Conservation (phyloP, 768 basidiomycete species). For the Tricholoma terreum region DNA sequence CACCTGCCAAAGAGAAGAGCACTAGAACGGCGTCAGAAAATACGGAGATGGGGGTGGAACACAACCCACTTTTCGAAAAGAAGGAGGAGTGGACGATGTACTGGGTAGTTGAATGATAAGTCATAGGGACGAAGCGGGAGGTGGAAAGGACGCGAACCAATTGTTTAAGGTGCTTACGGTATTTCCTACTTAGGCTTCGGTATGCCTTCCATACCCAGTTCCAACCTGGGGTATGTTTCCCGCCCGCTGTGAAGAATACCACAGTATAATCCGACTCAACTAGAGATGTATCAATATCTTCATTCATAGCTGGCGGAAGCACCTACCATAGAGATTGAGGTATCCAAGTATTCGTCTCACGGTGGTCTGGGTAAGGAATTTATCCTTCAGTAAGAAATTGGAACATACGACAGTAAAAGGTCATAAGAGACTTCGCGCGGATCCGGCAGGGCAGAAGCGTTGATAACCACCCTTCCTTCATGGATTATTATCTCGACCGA, state of each 20-base stretch:
- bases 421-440: slow-evolving; percentile 77
- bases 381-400: slow-evolving; percentile 7
- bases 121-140: background rate
- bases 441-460: slow-evolving; percentile 81
- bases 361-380: background rate
- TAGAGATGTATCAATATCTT: slow-evolving; percentile 23
- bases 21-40: slow-evolving; percentile 41
- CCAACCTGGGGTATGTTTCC: slow-evolving; percentile 72
- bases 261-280: slow-evolving; percentile 90
- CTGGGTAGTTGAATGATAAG: slow-evolving; percentile 31
- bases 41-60: background rate
- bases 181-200: slow-evolving; percentile 74
- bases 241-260: slow-evolving; percentile 83
- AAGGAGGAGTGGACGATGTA: slow-evolving; percentile 86
- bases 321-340: slow-evolving; percentile 74
- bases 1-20: slow-evolving; percentile 85
- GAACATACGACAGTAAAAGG: slow-evolving; percentile 62
- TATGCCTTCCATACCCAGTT: slow-evolving; percentile 94
- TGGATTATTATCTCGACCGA: slow-evolving; percentile 11
- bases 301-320: background rate
- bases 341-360: slow-evolving; percentile 72
- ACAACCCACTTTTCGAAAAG: slow-evolving; percentile 71
- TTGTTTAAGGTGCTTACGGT: slow-evolving; percentile 84
- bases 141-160: slow-evolving; percentile 45
- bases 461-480: slow-evolving; percentile 69